These are phyloP conservation scores for Stemphylium vesicarium DNA, from an alignment of 2,329 filamentous ascomycete genomes.

Conservation along the genomic window DNA sequence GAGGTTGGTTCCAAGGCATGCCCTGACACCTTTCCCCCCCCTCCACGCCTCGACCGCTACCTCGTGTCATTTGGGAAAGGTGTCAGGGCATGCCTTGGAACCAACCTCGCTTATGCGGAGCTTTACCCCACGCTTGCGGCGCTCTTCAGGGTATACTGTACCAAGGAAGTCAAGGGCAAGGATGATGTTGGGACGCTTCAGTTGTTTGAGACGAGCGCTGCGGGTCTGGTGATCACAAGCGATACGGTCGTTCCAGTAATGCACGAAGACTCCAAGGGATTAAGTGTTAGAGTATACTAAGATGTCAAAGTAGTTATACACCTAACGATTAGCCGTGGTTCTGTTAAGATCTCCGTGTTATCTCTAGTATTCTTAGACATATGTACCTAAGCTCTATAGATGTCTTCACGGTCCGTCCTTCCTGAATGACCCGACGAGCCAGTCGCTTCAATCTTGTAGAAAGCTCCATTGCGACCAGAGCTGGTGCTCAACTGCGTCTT, in stretches of 20 bases:
- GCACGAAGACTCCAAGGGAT: constrained; percentile 2
- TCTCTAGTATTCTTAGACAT: too few relatives aligned
- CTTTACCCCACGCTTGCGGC: not conserved
- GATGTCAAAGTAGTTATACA: too few relatives aligned
- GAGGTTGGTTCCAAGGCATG: constrained; percentile 28
- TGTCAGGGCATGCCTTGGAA: constrained; percentile 27
- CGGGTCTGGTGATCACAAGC: not conserved
- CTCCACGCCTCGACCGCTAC: constrained; percentile 22
- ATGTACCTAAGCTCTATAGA: too few relatives aligned
- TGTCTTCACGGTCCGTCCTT: not conserved
- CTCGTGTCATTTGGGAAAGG: constrained; percentile 30
- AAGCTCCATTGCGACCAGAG: not conserved
- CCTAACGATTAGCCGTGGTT: too few relatives aligned
- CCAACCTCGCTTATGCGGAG: constrained; percentile 14
- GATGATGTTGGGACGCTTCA: constrained; percentile 1
- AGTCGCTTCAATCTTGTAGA: not conserved
- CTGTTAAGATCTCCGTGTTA: too few relatives aligned
- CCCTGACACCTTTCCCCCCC: constrained; percentile 25
- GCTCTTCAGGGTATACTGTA: not conserved
- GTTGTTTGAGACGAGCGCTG: constrained; percentile 7
- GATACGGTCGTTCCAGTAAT: constrained; percentile 1
- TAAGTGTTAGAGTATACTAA: not conserved
- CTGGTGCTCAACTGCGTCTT: not conserved
- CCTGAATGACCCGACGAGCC: not conserved
- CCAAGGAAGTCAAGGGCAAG: not conserved